These are phyloP conservation scores for Penicillium sp. DNA, from an alignment of 2,329 filamentous ascomycete genomes.

Conservation along the genomic window DNA sequence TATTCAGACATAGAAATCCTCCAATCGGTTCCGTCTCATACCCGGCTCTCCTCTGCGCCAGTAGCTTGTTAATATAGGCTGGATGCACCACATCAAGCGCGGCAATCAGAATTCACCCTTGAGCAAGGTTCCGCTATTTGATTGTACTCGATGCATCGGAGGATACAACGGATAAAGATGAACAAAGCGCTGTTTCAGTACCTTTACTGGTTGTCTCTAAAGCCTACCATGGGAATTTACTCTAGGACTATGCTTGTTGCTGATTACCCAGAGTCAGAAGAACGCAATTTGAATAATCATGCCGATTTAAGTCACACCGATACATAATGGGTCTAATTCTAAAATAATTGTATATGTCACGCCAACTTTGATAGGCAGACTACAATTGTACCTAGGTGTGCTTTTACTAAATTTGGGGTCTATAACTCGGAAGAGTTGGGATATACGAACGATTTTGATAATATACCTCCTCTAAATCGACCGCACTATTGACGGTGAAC, in stretches of 20 bases:
- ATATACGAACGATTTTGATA: too few species aligned
- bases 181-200: background rate
- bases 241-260: background rate
- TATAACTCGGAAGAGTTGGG: too few species aligned
- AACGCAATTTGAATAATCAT: background rate
- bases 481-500: too few species aligned
- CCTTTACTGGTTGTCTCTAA: background rate
- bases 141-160: constrained; percentile 2
- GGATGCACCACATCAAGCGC: background rate
- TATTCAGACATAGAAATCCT: background rate
- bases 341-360: too few species aligned
- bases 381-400: too few species aligned
- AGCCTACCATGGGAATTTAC: background rate
- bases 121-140: too few species aligned
- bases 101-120: too few species aligned
- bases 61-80: background rate
- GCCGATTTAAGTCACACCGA: background rate
- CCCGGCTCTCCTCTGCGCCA: background rate
- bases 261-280: background rate
- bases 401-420: too few species aligned
- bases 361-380: too few species aligned
- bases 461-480: too few species aligned
- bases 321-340: too few species aligned
- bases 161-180: background rate
- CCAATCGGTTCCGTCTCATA: background rate